Percentiles rank a stretch among this genome's conserved stretches.
phyloP scores from a whole-genome alignment of 177 flowering plant species.

The Vitis hybrid region DNA sequence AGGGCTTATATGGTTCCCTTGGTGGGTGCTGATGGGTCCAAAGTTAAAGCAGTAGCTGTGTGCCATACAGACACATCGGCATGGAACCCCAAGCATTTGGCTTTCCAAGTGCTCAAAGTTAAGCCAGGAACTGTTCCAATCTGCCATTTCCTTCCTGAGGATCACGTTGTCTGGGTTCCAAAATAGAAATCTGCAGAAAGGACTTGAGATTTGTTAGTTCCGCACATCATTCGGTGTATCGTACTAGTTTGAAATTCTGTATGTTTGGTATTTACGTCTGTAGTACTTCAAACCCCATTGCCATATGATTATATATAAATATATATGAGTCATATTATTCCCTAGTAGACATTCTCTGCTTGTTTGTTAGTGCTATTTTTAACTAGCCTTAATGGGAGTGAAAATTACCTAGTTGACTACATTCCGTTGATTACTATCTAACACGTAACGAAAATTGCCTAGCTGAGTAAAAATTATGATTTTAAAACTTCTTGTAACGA shows the following conservation, averaged over 20 bases:
- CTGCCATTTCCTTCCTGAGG: conserved; percentile 58
- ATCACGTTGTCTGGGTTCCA: conserved; percentile 41
- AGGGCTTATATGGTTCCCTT: conserved; percentile 35
- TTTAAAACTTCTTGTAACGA: no score
- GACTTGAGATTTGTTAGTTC: not conserved
- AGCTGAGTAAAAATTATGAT: no score
- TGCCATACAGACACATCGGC: conserved; percentile 49
- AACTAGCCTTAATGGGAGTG: no score
- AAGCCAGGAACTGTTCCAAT: conserved; percentile 47
- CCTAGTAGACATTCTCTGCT: no score
- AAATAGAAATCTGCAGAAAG: conserved; percentile 17
- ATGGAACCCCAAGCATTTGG: conserved; percentile 60
- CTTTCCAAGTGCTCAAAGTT: conserved; percentile 51
- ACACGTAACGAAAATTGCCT: no score
- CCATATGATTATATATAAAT: no score
- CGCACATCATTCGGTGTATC: not conserved
- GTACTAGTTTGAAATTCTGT: not conserved
- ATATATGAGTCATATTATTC: no score
- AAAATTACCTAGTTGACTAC: no score
- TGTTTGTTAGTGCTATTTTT: no score
- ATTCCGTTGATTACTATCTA: no score
- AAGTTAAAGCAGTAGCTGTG: conserved; percentile 39
- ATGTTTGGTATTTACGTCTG: no score
- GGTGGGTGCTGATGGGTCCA: conserved; percentile 37
- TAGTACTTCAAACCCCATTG: no score